Base-by-base conservation (phyloP, 2,329 filamentous ascomycete species). In the Pseudogymnoascus sp. region DNA sequence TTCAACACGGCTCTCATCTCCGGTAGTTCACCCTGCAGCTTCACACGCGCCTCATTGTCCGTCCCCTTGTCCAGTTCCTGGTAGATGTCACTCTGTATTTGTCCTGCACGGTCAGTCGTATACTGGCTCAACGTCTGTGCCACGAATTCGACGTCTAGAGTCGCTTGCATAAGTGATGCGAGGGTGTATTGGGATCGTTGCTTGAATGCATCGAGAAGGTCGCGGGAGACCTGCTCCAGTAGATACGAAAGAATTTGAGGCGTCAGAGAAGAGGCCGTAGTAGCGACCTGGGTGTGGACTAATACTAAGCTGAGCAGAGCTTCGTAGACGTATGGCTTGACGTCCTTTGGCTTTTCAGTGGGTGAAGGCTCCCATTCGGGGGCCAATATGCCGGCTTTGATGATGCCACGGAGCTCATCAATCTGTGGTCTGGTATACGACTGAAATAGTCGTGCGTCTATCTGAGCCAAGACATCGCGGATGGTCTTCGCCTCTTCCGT, bases 91-190 rank as follows among this genome's bases (percentile, higher is more conserved):
- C 89, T 89, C 78, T 98, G 95, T 13, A 90, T 82, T 73, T 93
- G 86, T 6, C 86, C 87, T 2, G 92, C 91, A 61, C 86, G 83
- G 64, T 96, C 90, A 0, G 91, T 95, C 0, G 91, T 95, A 76
- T 96, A 99, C 69, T 93, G 88, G 66, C 85, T 90, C 36, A 99
- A 83, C 4, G 93, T 97, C 79, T 99, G 95, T 0, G 93, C 91
- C 64, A 98, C 88, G 73, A 99, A 98, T 76, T 99, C 95, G 1
- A 97, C 93, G 73, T 99, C 95, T 1, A 99, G 85, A 0, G 95
- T 99, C 1, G 96, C 96, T 77, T 99, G 96, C 88, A 98, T 96
- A 61, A 99, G 84, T 6, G 90, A 88, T 4, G 89, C 81, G 0
- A 99, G 85, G 1, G 86, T 83, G 77, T 95, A 98, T 19, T 80